These are phyloP conservation scores for Metschnikowia cubensis DNA, from an alignment of 805 yeast species.

Conservation along the genomic window DNA sequence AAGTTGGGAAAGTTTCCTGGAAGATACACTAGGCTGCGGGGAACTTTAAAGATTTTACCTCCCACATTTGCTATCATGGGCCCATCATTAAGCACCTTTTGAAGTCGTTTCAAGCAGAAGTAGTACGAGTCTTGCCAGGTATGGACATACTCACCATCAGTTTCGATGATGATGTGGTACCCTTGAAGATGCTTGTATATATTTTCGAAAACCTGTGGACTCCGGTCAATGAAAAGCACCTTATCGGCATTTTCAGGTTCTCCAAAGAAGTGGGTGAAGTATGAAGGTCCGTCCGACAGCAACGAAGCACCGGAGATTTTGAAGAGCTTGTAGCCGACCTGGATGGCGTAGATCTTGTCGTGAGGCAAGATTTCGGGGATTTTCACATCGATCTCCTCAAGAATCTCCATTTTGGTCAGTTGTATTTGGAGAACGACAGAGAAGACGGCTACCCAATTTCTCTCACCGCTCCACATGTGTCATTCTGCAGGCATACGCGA, in stretches of 20 bases:
- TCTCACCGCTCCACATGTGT: background rate
- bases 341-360: constrained; percentile 63
- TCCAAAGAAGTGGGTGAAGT: constrained; percentile 70
- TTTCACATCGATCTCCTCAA: constrained; percentile 32
- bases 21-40: constrained; percentile 48
- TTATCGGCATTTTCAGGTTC: constrained; percentile 35
- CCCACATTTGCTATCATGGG: constrained; percentile 61
- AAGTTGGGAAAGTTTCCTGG: constrained; percentile 78
- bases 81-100: constrained; percentile 44
- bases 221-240: constrained; percentile 66
- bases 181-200: constrained; percentile 79
- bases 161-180: constrained; percentile 57
- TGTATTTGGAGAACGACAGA: no score
- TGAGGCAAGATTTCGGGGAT: constrained; percentile 61
- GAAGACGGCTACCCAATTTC: background rate
- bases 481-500: constrained; percentile 4
- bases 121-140: constrained; percentile 69
- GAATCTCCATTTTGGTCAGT: constrained; percentile 9
- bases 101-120: constrained; percentile 59
- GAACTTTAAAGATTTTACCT: constrained; percentile 52
- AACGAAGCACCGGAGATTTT: constrained; percentile 78
- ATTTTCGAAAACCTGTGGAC: constrained; percentile 61
- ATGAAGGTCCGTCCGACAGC: constrained; percentile 83
- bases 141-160: constrained; percentile 59
- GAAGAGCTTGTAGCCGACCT: constrained; percentile 62